phyloP scores from a whole-genome alignment of 768 basidiomycete genomes.

The Pleurotus tuber-regium region DNA sequence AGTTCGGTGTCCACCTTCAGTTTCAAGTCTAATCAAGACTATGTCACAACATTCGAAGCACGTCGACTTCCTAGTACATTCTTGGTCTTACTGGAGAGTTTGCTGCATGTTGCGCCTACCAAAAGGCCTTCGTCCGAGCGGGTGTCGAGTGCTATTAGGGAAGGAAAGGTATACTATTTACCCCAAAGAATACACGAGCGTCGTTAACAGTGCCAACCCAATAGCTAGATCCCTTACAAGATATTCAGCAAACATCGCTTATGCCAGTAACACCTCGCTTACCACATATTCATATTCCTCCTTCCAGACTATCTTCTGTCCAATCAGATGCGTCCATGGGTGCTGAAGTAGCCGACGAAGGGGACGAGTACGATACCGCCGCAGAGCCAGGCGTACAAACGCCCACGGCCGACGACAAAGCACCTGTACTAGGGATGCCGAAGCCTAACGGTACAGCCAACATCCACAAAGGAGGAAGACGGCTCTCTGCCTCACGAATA shows the following conservation, averaged over 20 bases:
- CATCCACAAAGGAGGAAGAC: neutral
- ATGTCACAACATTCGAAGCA: constrained; percentile 59
- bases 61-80: constrained; percentile 73
- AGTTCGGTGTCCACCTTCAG: constrained; percentile 22
- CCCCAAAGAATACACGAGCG: no score
- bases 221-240: constrained; percentile 2
- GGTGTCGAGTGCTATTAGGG: constrained; percentile 63
- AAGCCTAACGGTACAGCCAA: neutral
- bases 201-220: no score
- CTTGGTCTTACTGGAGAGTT: constrained; percentile 67
- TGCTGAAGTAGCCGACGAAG: neutral
- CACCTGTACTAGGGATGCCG: neutral
- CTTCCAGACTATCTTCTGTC: constrained; percentile 5
- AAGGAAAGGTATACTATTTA: constrained; percentile 64
- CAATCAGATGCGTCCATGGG: neutral
- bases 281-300: neutral
- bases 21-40: constrained; percentile 47
- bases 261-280: neutral
- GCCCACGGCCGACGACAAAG: neutral
- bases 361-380: neutral
- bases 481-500: neutral
- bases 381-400: neutral
- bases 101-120: constrained; percentile 60
- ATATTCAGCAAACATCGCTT: neutral
- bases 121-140: constrained; percentile 72